Conservation (phyloP, 805 yeast species). For the Spathaspora arborariae region DNA sequence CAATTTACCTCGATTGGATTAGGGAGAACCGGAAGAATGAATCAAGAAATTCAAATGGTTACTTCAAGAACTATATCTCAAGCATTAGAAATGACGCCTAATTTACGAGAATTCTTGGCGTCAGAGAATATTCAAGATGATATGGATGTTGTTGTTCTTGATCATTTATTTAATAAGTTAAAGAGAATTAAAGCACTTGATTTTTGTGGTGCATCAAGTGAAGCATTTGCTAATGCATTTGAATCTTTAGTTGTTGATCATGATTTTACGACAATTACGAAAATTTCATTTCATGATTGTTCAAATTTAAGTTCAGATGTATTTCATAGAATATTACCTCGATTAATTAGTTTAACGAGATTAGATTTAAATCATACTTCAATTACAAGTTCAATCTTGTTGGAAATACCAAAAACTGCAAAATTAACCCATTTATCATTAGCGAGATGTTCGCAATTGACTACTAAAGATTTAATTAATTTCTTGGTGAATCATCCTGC, state of each 20-base stretch:
- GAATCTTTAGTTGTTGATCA: conserved; percentile 30
- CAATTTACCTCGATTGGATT: conserved; percentile 86
- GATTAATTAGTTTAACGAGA: conserved; percentile 52
- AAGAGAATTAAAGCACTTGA: conserved; percentile 66
- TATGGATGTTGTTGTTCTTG: conserved; percentile 56
- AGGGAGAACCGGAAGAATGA: conserved; percentile 87
- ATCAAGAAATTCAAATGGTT: conserved; percentile 86
- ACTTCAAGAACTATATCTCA: conserved; percentile 67
- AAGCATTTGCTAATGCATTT: conserved; percentile 57
- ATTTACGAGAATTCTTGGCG: conserved; percentile 73
- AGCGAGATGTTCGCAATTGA: conserved; percentile 52
- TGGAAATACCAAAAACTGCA: conserved; percentile 52
- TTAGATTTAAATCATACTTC: conserved; percentile 81
- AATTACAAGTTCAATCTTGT: conserved; percentile 59
- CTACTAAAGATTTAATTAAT: conserved; percentile 67
- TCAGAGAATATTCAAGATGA: conserved; percentile 85
- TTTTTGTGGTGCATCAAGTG: conserved; percentile 83
- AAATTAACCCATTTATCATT: conserved; percentile 72
- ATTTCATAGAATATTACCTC: conserved; percentile 55
- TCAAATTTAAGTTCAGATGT: conserved; percentile 64
- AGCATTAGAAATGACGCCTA: conserved; percentile 61
- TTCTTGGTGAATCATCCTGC: conserved; percentile 74
- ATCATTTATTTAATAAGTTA: conserved; percentile 50
- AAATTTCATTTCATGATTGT: conserved; percentile 83
- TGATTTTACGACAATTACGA: conserved; percentile 21